Base-by-base conservation (phyloP, 1,139 yeast genomes). In the Spencermartinsiella ligniputridi region DNA sequence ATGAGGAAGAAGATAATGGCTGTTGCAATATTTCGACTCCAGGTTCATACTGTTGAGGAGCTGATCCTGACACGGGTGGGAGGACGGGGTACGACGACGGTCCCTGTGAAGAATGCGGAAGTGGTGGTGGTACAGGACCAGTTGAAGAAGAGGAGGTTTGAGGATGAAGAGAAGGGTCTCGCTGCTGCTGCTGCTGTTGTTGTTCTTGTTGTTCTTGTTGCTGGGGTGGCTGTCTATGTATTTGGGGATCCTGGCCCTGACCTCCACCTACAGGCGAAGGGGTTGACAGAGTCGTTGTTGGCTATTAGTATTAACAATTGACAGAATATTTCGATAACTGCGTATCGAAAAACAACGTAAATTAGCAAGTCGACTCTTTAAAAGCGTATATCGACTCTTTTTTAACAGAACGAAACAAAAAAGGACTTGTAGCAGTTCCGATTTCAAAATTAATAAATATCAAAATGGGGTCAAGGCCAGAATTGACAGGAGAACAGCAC, bases 231-330 rank as follows among this genome's bases (percentile, higher is more conserved):
- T 27, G 25, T 22, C 25, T 22, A 8, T 22, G 25, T 22, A 22
- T 6, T 11, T 22, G 25, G 11, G 25, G 25, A 22, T 22, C 25
- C 25, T 22, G 32, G 32, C 32, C 32, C 15, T 27, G 32, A 27
- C 32, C 32, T 27, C 32, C 32, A 27, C 32, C 32, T 27, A 27
- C 32, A 27, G 32, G 32, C 32, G 32, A 27, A 27, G 32, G 32
- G 32, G 32, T 27, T 11, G 32, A 27, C 32, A 27, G 15, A 27
- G 32, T 27, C 32, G 32, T 27, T 27, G 8, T 27, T 6, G 15
- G 15, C 8, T 11, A 9, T 6, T 6, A 6, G 25, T 6, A 11
- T 6, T 11, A 22, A 22, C 6, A 22, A 22, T 22, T 22, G 25
- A 22, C 11, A 22, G 11, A 22, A 22, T 22, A 22, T 22, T 22